Base-by-base conservation (phyloP, 345 rosid species). In the Dipteronia dyeriana region DNA sequence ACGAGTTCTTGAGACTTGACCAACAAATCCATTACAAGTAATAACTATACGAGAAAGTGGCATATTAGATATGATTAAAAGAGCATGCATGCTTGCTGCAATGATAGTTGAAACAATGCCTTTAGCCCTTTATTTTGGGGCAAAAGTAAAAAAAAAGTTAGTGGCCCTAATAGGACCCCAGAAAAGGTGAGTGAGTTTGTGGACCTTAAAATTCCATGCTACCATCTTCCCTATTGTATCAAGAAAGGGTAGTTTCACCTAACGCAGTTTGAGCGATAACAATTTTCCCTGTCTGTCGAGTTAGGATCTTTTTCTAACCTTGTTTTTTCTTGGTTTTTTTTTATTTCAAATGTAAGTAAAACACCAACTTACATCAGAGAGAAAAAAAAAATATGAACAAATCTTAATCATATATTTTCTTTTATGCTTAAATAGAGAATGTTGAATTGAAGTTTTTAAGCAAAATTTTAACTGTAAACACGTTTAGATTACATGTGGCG, bases 171-270 rank as follows among this genome's bases (percentile, higher is more conserved):
- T 20, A 11, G 65, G 53, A 54, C 75, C 65, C 65, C 10, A 14
- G 17, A 16, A 49, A 2, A 1, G 3, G 73, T 9, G 34, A 34
- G 38, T 34, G 38, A 3, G 38, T 3, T 31, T 45, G 59, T 45
- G 45, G 16, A 39, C 45, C 38, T 53, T 31, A 19, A 23, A 69
- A 5, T 9, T 19, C 25, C 26, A 31, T 34, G n/a, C 17, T 57
- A 0, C 7, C 25, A 5, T 59, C 16, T 29, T 29, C 31, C 31
- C 29, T 62, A 23, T 53, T 56, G 25, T 38, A 47, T 49, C 13
- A n/a, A 54, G n/a, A 63, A 53, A 43, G 29, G 51, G 56, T 56
- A 19, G 83, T 80, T 66, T 76, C 73, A 80, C 79, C 77, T 71
- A 76, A 60, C 61, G 9, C 69, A 34, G 38, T 64, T 6, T 26